phyloP scores from a whole-genome alignment of 345 rosid genomes.

The Aquilaria yunnanensis region DNA sequence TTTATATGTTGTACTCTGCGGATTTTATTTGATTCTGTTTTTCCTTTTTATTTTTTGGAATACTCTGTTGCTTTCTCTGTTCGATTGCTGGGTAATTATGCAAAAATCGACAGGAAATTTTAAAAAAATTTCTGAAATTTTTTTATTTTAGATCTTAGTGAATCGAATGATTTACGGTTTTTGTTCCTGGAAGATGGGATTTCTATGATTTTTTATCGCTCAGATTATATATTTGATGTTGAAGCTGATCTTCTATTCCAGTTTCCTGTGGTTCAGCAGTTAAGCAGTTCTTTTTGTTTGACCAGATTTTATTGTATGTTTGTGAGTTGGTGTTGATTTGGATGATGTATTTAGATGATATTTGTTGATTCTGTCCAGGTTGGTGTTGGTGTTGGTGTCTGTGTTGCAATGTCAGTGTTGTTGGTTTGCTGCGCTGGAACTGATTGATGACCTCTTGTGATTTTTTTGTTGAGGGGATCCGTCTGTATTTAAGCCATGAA shows the following conservation, averaged over 20 bases:
- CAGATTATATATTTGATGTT: neutral
- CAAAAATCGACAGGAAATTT: conserved; percentile 8
- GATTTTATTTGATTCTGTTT: conserved; percentile 16
- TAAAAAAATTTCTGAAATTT: conserved; percentile 1
- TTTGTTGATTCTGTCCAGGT: conserved; percentile 11
- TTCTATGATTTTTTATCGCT: neutral
- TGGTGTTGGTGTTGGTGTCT: conserved; percentile 19
- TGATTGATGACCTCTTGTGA: conserved; percentile 13
- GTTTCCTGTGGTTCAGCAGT: neutral
- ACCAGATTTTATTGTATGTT: neutral
- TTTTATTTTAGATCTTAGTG: conserved; percentile 18
- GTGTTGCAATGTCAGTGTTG: conserved; percentile 15
- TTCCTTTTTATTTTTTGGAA: neutral
- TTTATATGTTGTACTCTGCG: conserved; percentile 14
- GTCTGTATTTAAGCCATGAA: conserved; percentile 35
- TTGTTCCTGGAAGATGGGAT: neutral
- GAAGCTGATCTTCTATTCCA: conserved; percentile 1
- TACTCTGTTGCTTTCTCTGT: neutral
- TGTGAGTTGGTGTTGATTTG: neutral
- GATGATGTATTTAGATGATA: conserved; percentile 2
- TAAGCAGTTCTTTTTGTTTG: neutral
- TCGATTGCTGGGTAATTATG: conserved; percentile 17
- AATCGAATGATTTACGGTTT: conserved; percentile 4
- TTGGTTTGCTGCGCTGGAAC: conserved; percentile 16
- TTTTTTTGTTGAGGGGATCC: conserved; percentile 14